Evolutionary conservation across 2,329 filamentous ascomycete species (phyloP).

Genomic region (Penicillium verrucosum): DNA sequence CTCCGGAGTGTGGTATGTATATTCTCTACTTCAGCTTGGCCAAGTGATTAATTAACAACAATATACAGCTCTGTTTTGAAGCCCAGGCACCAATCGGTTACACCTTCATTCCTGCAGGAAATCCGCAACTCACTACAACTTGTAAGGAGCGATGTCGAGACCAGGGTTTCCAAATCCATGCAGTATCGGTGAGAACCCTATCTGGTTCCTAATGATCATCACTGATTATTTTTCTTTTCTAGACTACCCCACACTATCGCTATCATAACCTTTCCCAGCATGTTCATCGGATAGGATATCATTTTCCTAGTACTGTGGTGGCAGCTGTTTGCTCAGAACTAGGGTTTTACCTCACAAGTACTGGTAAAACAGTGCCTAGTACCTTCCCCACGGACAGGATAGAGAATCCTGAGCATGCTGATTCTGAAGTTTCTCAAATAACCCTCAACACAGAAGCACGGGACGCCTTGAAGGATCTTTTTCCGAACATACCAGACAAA

Average conservation of each 20-base stretch:
- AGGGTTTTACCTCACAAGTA: slow-evolving; percentile 45
- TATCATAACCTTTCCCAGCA: slow-evolving; percentile 57
- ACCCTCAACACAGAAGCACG: slow-evolving; percentile 56
- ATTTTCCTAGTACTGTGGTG: slow-evolving; percentile 60
- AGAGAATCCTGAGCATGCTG: slow-evolving; percentile 22
- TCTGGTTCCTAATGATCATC: slow-evolving; percentile 12
- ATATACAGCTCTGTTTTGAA: slow-evolving; percentile 52
- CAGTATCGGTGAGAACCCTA: slow-evolving; percentile 56
- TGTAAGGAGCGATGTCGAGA: slow-evolving; percentile 60
- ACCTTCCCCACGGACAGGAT: slow-evolving; percentile 30
- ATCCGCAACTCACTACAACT: slow-evolving; percentile 56
- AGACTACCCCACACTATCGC: slow-evolving; percentile 51
- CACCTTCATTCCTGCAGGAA: slow-evolving; percentile 59
- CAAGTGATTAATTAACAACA: slow-evolving; percentile 37
- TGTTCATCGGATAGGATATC: slow-evolving; percentile 60
- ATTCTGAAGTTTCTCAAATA: slow-evolving; percentile 39
- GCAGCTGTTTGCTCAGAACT: slow-evolving; percentile 53
- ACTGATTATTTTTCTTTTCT: slow-evolving; percentile 17
- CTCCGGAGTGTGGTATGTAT: slow-evolving; percentile 51
- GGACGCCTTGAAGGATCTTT: slow-evolving; percentile 59
- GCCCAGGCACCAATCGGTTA: slow-evolving; percentile 58
- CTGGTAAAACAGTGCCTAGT: slow-evolving; percentile 45
- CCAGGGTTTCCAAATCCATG: slow-evolving; percentile 52
- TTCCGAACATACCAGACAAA: slow-evolving; percentile 59
- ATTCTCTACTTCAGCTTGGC: neutral